These are phyloP conservation scores for Artemisia annua DNA, from an alignment of 129 eudicot genomes.

Conservation along the genomic window DNA sequence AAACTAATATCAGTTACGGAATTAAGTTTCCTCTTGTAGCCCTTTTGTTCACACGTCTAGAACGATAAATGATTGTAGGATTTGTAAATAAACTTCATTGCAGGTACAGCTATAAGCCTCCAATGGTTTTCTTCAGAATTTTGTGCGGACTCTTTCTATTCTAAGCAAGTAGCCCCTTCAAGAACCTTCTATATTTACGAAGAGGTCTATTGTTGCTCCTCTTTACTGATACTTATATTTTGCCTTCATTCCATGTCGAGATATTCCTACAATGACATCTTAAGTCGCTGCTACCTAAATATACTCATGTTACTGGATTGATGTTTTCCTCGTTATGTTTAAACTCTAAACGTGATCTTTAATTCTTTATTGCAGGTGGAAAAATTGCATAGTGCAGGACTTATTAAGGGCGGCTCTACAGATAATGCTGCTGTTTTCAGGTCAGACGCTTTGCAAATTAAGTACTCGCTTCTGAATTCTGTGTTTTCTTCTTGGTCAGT, in stretches of 20 bases:
- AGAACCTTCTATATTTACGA: conserved; percentile 93
- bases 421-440: conserved; percentile 93
- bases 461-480: conserved; percentile 11
- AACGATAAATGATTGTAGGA: too few species aligned
- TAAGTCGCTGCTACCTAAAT: conserved; percentile 9
- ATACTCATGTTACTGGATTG: neutral
- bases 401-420: conserved; percentile 80
- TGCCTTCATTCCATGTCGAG: too few species aligned
- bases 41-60: neutral
- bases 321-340: conserved; percentile 8
- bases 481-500: neutral
- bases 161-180: conserved; percentile 74
- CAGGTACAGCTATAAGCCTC: conserved; percentile 74
- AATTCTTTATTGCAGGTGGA: conserved; percentile 79
- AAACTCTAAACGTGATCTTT: neutral
- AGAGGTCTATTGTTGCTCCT: conserved; percentile 53
- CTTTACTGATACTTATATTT: neutral
- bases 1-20: conserved; percentile 59
- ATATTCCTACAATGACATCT: neutral
- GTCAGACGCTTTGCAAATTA: conserved; percentile 40
- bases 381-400: conserved; percentile 67
- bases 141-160: conserved; percentile 44
- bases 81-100: neutral
- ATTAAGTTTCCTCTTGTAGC: conserved; percentile 77
- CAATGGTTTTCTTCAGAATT: conserved; percentile 70